Evolutionary conservation across 2,329 filamentous ascomycete genomes (phyloP), one percentile per base, ranked within the genome.

Genomic region (Sporothrix pseudoabietina): DNA sequence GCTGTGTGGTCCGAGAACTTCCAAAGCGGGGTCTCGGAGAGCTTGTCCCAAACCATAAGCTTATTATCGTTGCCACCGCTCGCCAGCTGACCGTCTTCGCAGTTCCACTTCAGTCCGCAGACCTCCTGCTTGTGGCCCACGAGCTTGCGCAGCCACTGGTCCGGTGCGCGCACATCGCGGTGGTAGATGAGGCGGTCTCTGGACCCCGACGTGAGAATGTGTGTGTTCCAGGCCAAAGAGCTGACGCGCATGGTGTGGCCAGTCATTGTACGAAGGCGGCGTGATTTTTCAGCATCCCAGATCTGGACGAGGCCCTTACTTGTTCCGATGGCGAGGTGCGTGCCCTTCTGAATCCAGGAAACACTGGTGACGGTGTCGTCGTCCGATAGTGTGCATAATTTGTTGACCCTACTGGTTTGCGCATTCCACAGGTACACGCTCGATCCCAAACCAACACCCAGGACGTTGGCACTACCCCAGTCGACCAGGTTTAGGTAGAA

Each of bases 381-480:
- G 76, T 93, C 91, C 39, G 41, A 22, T 14, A 77, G 85, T 63
- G 97, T 95, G 82, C 96, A 98, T 10, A 99, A 87, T 82, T 97
- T 97, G 75, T 94, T 97, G 2, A 99, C 96, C 76, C 92, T 89
- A 75, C 95, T 96, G 8, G 92, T 92, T 77, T 94, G 90, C 4
- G 94, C 96, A 80, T 98, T 97, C 96, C 96, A 99, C 90, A 98
- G 96, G 80, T 98, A 99, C 6, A 99, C 96, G 77, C 93, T 97
- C 22, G 92, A 93, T 22, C 94, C 94, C 35, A 99, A 84, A 0
- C 96, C 96, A 59, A 99, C 96, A 7, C 95, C 96, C 12, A 99
- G 86, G 9, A 97, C 92, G 81, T 98, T 97, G 77, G 92, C 94
- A 78, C 93, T 97, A 59, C 96, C 96, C 96, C 96, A 99, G 79